These are phyloP conservation scores for Lantana camara DNA, from an alignment of 257 asterid genomes.

Conservation along the genomic window DNA sequence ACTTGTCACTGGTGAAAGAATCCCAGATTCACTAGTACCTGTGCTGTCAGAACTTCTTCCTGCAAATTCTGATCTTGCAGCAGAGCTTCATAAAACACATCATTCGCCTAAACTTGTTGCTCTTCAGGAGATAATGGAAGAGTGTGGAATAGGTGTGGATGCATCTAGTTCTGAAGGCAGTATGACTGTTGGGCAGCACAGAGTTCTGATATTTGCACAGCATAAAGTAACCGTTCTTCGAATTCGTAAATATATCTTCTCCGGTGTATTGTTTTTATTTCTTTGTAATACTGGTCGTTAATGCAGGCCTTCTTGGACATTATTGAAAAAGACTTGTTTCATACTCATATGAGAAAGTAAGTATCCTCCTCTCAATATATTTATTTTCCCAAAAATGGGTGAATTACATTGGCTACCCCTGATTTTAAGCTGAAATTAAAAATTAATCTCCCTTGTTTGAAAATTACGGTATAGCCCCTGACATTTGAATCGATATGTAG, in stretches of 20 bases:
- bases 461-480: no score
- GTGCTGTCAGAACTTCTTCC: conserved; percentile 77
- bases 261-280: conserved; percentile 14
- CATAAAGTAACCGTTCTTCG: conserved; percentile 66
- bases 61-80: conserved; percentile 55
- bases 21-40: conserved; percentile 73
- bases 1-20: conserved; percentile 80
- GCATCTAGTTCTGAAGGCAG: conserved; percentile 79
- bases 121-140: conserved; percentile 97
- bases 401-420: no score
- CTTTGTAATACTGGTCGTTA: conserved; percentile 30
- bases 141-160: conserved; percentile 97
- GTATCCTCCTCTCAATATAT: conserved; percentile 33
- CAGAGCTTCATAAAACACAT: conserved; percentile 83
- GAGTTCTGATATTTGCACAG: conserved; percentile 97
- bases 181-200: conserved; percentile 79
- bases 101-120: conserved; percentile 99
- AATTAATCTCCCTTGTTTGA: no score
- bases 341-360: conserved; percentile 81
- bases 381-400: neutral
- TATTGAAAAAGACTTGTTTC: conserved; percentile 91
- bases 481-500: no score
- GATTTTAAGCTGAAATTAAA: no score
- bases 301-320: conserved; percentile 93
- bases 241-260: conserved; percentile 4